Evolutionary conservation across 208 protist species (phyloP).

Genomic region (Leishmania turanica): DNA sequence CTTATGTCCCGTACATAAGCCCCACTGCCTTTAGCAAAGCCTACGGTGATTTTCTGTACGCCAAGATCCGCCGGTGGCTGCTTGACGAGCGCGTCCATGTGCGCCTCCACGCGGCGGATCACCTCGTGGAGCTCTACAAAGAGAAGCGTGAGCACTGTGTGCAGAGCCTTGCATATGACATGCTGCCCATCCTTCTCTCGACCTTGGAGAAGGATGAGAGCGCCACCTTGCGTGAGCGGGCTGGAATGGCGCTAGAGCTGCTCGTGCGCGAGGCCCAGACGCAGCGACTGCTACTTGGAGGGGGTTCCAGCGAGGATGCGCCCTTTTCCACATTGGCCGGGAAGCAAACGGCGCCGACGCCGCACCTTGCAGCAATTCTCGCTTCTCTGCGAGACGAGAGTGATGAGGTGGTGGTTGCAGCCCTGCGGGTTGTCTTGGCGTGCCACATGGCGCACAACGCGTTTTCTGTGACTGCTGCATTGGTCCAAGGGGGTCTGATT

Average conservation of each 20-base stretch:
- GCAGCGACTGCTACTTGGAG: slow-evolving; percentile 46
- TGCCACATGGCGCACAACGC: slow-evolving; percentile 68
- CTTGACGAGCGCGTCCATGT: slow-evolving; percentile 51
- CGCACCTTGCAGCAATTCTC: slow-evolving; percentile 37
- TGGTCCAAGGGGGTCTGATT: slow-evolving; percentile 54
- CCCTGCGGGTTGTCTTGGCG: slow-evolving; percentile 59
- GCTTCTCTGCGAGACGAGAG: slow-evolving; percentile 45
- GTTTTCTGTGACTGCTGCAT: slow-evolving; percentile 49
- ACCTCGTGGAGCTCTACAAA: slow-evolving; percentile 73
- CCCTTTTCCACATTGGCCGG: slow-evolving; percentile 22
- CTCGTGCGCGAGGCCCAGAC: slow-evolving; percentile 53
- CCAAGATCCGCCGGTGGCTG: slow-evolving; percentile 79
- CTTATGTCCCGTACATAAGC: slow-evolving; percentile 57
- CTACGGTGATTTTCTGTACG: slow-evolving; percentile 64
- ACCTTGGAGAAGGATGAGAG: slow-evolving; percentile 61
- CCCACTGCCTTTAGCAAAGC: slow-evolving; percentile 66
- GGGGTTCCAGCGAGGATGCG: background rate
- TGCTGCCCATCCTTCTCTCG: slow-evolving; percentile 61
- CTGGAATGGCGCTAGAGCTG: slow-evolving; percentile 64
- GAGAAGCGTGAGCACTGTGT: slow-evolving; percentile 70
- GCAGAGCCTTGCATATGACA: slow-evolving; percentile 50
- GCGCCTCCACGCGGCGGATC: slow-evolving; percentile 63
- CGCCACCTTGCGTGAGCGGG: slow-evolving; percentile 63
- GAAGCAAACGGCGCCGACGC: slow-evolving; percentile 6
- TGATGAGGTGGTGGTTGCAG: slow-evolving; percentile 61